Percentiles rank a stretch among this genome's conserved stretches.
phyloP scores from a whole-genome alignment of 2,329 filamentous ascomycete species.

The Xylaria sp. region DNA sequence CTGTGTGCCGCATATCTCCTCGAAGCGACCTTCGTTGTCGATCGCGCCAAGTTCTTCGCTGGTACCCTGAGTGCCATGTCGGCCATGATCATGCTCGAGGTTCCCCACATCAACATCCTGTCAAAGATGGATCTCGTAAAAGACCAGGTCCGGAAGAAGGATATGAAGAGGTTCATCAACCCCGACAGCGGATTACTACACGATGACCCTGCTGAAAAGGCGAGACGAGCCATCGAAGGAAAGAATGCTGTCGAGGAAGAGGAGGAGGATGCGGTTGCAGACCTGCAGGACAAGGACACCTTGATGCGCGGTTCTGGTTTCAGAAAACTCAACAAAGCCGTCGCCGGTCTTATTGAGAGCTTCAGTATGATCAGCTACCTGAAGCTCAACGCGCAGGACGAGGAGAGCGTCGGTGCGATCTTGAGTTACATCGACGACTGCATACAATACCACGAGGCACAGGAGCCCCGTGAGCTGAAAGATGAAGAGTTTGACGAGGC shows the following conservation, averaged over 20 bases:
- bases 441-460: constrained; percentile 34
- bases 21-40: constrained; percentile 91
- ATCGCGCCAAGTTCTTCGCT: constrained; percentile 95
- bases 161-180: constrained; percentile 84
- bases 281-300: constrained; percentile 61
- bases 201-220: constrained; percentile 61
- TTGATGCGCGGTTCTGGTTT: constrained; percentile 80
- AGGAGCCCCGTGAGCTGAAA: constrained; percentile 33
- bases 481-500: constrained; percentile 31
- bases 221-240: constrained; percentile 35
- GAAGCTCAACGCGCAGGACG: constrained; percentile 81
- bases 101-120: constrained; percentile 92
- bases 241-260: constrained; percentile 13
- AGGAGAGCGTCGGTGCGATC: constrained; percentile 77
- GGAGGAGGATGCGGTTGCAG: constrained; percentile 48
- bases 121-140: constrained; percentile 98
- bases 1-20: constrained; percentile 92
- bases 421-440: constrained; percentile 53
- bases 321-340: constrained; percentile 75
- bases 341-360: constrained; percentile 87
- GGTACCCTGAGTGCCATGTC: constrained; percentile 96
- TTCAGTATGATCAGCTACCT: constrained; percentile 98
- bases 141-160: constrained; percentile 78
- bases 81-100: constrained; percentile 97
- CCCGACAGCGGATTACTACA: constrained; percentile 79